These are phyloP conservation scores for Ogataea corticis DNA, from an alignment of 805 yeast genomes.

Conservation along the genomic window DNA sequence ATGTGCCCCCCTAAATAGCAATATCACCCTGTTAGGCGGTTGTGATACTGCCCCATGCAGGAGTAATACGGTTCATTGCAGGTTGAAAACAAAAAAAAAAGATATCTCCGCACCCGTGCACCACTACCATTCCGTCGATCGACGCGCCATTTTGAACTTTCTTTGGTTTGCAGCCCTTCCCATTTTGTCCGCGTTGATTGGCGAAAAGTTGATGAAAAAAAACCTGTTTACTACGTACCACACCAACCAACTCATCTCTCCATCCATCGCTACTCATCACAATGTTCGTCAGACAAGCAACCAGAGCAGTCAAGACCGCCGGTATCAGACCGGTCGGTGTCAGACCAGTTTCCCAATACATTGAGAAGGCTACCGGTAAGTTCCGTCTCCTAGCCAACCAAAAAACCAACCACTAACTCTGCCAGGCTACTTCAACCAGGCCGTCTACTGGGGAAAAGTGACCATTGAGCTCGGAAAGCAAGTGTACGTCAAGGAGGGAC, in stretches of 20 bases:
- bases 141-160: not conserved
- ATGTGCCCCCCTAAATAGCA: too few species aligned
- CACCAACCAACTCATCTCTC: not conserved
- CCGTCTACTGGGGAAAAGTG: constrained; percentile 78
- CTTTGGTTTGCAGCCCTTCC: constrained; percentile 1
- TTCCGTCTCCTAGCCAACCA: not conserved
- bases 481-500: constrained; percentile 88
- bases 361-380: constrained; percentile 40
- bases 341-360: constrained; percentile 41
- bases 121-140: constrained; percentile 1
- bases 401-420: constrained; percentile 6
- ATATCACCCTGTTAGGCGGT: too few species aligned
- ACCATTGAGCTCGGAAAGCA: constrained; percentile 58
- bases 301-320: constrained; percentile 31
- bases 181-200: constrained; percentile 17
- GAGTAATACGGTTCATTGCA: too few species aligned
- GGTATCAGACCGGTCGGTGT: constrained; percentile 32
- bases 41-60: too few species aligned
- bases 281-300: constrained; percentile 38
- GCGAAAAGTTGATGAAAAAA: constrained; percentile 13
- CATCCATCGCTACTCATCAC: not conserved
- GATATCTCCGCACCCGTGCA: not conserved
- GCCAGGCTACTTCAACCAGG: constrained; percentile 45
- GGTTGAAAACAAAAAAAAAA: not conserved
- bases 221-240: not conserved